Percentiles rank a stretch among this genome's conserved stretches.
Conservation (phyloP, 148 eudicot species). For the Bassia scoparia region DNA sequence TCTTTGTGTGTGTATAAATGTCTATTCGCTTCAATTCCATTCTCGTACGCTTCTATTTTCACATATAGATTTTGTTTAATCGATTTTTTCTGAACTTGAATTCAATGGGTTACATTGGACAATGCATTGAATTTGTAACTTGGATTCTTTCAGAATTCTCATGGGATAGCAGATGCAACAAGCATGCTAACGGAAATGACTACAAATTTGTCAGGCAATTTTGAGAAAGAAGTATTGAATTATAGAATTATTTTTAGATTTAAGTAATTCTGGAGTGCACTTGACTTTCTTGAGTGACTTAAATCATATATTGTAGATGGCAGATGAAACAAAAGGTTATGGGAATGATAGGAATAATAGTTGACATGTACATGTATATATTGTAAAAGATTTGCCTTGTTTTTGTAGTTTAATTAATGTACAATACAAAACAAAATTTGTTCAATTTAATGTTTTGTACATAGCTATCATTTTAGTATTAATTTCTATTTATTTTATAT, state of each 20-base stretch:
- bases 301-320: no score
- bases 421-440: no score
- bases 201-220: conserved; percentile 32
- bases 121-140: neutral
- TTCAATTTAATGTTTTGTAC: no score
- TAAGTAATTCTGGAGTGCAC: neutral
- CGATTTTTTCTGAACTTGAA: neutral
- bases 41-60: neutral
- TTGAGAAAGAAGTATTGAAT: conserved; percentile 35
- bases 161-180: conserved; percentile 17
- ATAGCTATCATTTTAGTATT: no score
- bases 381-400: no score
- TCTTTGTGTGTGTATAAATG: neutral
- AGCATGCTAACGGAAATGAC: conserved; percentile 27
- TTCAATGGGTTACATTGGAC: neutral
- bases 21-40: neutral
- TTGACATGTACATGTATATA: no score
- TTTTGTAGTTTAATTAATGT: no score
- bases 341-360: no score
- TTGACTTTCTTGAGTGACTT: neutral
- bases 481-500: no score
- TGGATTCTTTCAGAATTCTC: conserved; percentile 24
- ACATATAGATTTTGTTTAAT: no score
- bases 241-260: neutral
- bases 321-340: no score